phyloP scores from a whole-genome alignment of 768 basidiomycete species.

The Hortiboletus flavorubellus region DNA sequence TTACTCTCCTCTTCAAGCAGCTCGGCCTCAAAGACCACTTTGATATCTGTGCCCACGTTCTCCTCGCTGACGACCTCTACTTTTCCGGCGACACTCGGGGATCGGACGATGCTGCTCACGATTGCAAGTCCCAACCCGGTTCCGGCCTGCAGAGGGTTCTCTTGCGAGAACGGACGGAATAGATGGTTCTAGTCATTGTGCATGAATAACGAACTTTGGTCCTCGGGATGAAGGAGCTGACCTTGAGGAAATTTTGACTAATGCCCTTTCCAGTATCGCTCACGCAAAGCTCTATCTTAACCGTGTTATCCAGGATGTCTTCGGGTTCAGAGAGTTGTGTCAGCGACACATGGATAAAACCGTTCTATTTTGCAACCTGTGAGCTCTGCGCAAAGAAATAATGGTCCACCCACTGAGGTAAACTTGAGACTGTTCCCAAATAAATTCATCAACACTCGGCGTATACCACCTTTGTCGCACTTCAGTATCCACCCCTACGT shows the following conservation, averaged over 20 bases:
- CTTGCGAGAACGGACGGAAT: slow-evolving; percentile 97
- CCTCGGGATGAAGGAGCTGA: slow-evolving; percentile 25
- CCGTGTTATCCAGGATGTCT: slow-evolving; percentile 51
- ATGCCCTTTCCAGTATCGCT: slow-evolving; percentile 95
- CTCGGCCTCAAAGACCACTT: slow-evolving; percentile 78
- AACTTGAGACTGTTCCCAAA: slow-evolving; percentile 95
- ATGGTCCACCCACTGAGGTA: slow-evolving; percentile 55
- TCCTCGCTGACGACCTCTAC: slow-evolving; percentile 94
- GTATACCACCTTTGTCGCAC: slow-evolving; percentile 90
- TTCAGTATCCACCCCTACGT: slow-evolving; percentile 78
- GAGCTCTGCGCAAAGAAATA: background rate
- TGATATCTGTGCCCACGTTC: slow-evolving; percentile 87
- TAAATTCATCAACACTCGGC: slow-evolving; percentile 90
- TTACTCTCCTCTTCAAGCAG: slow-evolving; percentile 40
- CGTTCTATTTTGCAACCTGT: slow-evolving; percentile 48
- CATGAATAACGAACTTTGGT: background rate
- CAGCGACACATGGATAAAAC: slow-evolving; percentile 82
- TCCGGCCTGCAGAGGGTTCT: slow-evolving; percentile 89
- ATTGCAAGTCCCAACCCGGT: slow-evolving; percentile 94
- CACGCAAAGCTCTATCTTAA: slow-evolving; percentile 81
- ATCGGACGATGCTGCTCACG: slow-evolving; percentile 87
- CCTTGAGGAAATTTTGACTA: slow-evolving; percentile 89
- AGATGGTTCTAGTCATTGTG: slow-evolving; percentile 66
- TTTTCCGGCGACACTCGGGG: slow-evolving; percentile 82
- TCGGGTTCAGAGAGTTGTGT: slow-evolving; percentile 63